phyloP scores from a whole-genome alignment of 1,284 basidiomycete species.

The Sporisorium exsertum region DNA sequence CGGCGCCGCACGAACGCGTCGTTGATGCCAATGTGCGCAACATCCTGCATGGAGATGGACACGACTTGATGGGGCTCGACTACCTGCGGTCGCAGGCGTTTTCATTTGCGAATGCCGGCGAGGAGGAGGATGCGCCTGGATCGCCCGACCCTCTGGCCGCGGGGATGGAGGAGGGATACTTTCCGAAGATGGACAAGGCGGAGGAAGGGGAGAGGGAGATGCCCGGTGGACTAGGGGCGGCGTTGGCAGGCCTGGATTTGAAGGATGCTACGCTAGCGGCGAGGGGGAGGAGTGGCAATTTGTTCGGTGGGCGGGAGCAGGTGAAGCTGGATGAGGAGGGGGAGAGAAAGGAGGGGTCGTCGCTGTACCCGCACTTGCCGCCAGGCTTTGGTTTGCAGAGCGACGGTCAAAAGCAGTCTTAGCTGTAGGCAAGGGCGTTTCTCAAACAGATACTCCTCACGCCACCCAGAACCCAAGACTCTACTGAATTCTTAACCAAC shows the following conservation, averaged over 20 bases:
- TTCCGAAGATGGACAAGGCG: background rate
- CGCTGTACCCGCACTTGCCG: background rate
- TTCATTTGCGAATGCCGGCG: slow-evolving; percentile 6
- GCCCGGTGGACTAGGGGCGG: slow-evolving; percentile 12
- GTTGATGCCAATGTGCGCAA: slow-evolving; percentile 16
- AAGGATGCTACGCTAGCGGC: slow-evolving; percentile 4
- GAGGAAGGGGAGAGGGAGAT: background rate
- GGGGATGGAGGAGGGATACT: background rate
- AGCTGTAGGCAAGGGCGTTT: no score
- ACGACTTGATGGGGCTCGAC: slow-evolving; percentile 4
- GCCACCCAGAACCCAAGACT: no score
- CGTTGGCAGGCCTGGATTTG: background rate
- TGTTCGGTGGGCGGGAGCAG: background rate
- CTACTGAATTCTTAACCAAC: no score
- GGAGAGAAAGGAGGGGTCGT: background rate
- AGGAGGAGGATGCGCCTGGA: slow-evolving; percentile 31
- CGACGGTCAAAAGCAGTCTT: background rate
- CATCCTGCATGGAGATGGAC: background rate
- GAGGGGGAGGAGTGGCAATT: background rate
- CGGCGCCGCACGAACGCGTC: slow-evolving; percentile 7
- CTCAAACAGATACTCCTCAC: no score
- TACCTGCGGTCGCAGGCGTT: slow-evolving; percentile 1
- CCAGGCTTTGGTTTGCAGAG: background rate
- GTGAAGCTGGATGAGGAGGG: background rate
- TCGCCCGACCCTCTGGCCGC: slow-evolving; percentile 12